Percentiles rank a stretch among this genome's conserved stretches.
phyloP scores from a whole-genome alignment of 2,329 filamentous ascomycete species.

The Botryotinia globosa region DNA sequence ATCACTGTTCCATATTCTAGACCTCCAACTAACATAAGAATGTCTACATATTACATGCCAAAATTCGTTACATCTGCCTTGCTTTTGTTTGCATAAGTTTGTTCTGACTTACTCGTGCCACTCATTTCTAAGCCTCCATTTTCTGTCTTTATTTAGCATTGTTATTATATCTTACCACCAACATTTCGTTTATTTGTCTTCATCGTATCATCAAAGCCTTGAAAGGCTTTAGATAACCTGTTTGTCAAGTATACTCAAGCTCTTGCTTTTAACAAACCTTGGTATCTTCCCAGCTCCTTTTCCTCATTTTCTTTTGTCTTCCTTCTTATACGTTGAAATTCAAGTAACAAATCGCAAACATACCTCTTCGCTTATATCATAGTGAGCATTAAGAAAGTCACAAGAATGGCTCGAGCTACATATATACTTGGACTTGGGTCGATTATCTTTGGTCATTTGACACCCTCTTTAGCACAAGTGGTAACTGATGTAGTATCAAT shows the following conservation, averaged over 20 bases:
- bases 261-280: slow-evolving; percentile 1
- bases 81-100: slow-evolving; percentile 6
- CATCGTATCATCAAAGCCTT: not conserved
- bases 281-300: not conserved
- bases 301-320: not conserved
- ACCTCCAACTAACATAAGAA: slow-evolving; percentile 3
- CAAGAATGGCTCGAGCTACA: slow-evolving; percentile 4
- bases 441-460: slow-evolving; percentile 6
- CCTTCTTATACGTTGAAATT: not conserved
- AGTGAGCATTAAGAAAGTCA: not conserved
- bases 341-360: not conserved
- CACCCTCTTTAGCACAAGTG: not conserved
- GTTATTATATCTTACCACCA: not conserved
- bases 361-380: not conserved
- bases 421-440: not conserved
- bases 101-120: not conserved
- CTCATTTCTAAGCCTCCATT: not conserved
- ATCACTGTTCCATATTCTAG: slow-evolving; percentile 4
- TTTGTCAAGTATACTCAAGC: not conserved
- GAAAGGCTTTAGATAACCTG: not conserved
- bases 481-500: slow-evolving; percentile 7
- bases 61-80: slow-evolving; percentile 5
- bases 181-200: not conserved
- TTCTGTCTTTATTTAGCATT: not conserved
- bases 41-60: slow-evolving; percentile 13